A percentile compares a stretch with the other conserved stretches of the same genome.
phyloP scores from a whole-genome alignment of 2,329 filamentous ascomycete genomes.

The Penicillium sp. region DNA sequence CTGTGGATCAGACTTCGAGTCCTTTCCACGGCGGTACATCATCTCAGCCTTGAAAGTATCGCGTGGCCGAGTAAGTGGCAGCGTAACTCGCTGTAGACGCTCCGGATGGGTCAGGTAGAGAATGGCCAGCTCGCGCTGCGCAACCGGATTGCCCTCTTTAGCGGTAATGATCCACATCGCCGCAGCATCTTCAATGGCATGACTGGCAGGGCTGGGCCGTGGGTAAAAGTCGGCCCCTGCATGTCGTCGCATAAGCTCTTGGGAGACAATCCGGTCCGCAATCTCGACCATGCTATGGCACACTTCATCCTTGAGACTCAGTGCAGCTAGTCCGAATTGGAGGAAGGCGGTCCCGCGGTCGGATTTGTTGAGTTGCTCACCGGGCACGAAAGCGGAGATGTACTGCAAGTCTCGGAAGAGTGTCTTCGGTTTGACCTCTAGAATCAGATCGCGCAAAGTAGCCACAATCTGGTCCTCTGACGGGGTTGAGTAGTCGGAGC shows the following conservation, averaged over 20 bases:
- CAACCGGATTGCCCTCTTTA: slow-evolving; percentile 84
- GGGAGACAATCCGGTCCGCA: slow-evolving; percentile 68
- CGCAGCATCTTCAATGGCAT: slow-evolving; percentile 70
- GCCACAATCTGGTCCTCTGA: slow-evolving; percentile 66
- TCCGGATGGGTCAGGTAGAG: slow-evolving; percentile 93
- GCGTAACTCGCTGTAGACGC: slow-evolving; percentile 74
- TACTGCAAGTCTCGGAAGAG: slow-evolving; percentile 80
- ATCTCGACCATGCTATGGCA: slow-evolving; percentile 82
- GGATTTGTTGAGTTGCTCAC: slow-evolving; percentile 60
- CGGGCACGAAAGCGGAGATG: slow-evolving; percentile 65
- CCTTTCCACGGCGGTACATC: slow-evolving; percentile 67
- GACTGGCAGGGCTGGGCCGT: slow-evolving; percentile 35
- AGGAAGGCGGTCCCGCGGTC: slow-evolving; percentile 78
- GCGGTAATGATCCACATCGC: slow-evolving; percentile 91
- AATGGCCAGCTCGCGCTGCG: slow-evolving; percentile 89
- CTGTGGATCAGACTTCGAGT: slow-evolving; percentile 75
- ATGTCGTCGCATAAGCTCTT: slow-evolving; percentile 50
- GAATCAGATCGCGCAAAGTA: slow-evolving; percentile 69
- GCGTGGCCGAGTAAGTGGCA: slow-evolving; percentile 79
- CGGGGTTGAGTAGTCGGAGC: slow-evolving; percentile 55
- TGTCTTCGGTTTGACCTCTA: slow-evolving; percentile 73
- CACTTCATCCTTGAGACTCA: slow-evolving; percentile 85
- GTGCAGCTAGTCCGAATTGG: slow-evolving; percentile 83
- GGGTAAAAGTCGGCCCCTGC: slow-evolving; percentile 36
- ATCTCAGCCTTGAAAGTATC: slow-evolving; percentile 91